A percentile compares a stretch with the other conserved stretches of the same genome.
Conservation (phyloP, 2,329 filamentous ascomycete genomes). For the Colletotrichum acutatum region DNA sequence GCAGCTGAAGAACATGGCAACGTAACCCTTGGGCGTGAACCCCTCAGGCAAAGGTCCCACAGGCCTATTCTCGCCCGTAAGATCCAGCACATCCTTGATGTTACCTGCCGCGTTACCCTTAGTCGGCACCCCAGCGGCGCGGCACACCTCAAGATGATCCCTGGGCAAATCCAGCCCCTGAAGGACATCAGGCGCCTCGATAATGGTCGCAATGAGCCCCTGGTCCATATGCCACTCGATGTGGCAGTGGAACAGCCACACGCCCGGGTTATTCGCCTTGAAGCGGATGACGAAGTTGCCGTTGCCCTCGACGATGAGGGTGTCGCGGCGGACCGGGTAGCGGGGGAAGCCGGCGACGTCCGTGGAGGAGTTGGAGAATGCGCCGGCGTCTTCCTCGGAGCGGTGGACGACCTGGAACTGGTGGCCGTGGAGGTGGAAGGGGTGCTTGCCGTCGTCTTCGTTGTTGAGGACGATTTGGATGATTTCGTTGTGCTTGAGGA, state of each 20-base stretch:
- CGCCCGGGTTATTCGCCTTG: constrained; percentile 56
- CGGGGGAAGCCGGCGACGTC: constrained; percentile 45
- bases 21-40: constrained; percentile 37
- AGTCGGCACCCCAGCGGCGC: constrained; percentile 52
- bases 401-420: constrained; percentile 62
- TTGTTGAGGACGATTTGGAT: constrained; percentile 71
- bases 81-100: constrained; percentile 61
- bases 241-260: constrained; percentile 62
- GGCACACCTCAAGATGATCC: constrained; percentile 55
- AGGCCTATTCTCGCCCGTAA: constrained; percentile 44
- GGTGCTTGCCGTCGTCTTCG: constrained; percentile 66
- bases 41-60: constrained; percentile 32
- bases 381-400: constrained; percentile 36
- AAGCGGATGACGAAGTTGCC: constrained; percentile 60
- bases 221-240: constrained; percentile 66
- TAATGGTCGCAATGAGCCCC: constrained; percentile 55
- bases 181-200: constrained; percentile 52
- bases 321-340: constrained; percentile 61
- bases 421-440: constrained; percentile 74
- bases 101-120: constrained; percentile 71
- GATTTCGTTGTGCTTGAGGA: constrained; percentile 64
- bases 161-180: constrained; percentile 48
- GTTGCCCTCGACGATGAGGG: constrained; percentile 56
- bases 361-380: constrained; percentile 46
- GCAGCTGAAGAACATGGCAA: constrained; percentile 36